Conservation (phyloP, 805 yeast genomes). For the Yamadazyma nakazawae region DNA sequence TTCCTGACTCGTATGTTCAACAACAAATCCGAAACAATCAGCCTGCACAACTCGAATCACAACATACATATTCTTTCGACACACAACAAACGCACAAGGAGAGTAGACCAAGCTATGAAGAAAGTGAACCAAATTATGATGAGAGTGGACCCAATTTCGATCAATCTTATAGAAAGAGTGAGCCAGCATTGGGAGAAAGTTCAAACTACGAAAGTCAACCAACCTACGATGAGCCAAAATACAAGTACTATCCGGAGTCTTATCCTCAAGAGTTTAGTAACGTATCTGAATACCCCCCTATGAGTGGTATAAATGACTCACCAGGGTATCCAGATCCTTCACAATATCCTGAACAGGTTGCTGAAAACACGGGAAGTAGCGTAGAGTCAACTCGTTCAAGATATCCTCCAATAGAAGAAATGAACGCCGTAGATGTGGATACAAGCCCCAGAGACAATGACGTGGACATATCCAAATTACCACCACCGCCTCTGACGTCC, state of each 20-base stretch:
- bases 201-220: background rate
- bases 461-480: background rate
- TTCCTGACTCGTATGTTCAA: background rate
- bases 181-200: background rate
- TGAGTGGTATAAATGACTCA: background rate
- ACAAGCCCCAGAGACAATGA: background rate
- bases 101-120: background rate
- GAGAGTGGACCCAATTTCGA: slow-evolving; percentile 2
- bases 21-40: background rate
- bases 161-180: background rate
- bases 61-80: background rate
- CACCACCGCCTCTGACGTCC: slow-evolving; percentile 1
- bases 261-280: slow-evolving; percentile 5
- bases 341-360: background rate
- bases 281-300: slow-evolving; percentile 12
- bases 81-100: background rate
- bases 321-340: slow-evolving; percentile 1
- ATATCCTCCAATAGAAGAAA: slow-evolving; percentile 16
- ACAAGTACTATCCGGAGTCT: background rate
- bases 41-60: background rate
- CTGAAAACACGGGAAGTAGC: slow-evolving; percentile 6
- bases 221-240: background rate
- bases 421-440: slow-evolving; percentile 1
- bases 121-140: slow-evolving; percentile 1
- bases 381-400: slow-evolving; percentile 13